Percentiles rank a stretch among this genome's conserved stretches.
phyloP scores from a whole-genome alignment of 371 early-diverging fungal genomes.

The Rhizopus arrhizus region DNA sequence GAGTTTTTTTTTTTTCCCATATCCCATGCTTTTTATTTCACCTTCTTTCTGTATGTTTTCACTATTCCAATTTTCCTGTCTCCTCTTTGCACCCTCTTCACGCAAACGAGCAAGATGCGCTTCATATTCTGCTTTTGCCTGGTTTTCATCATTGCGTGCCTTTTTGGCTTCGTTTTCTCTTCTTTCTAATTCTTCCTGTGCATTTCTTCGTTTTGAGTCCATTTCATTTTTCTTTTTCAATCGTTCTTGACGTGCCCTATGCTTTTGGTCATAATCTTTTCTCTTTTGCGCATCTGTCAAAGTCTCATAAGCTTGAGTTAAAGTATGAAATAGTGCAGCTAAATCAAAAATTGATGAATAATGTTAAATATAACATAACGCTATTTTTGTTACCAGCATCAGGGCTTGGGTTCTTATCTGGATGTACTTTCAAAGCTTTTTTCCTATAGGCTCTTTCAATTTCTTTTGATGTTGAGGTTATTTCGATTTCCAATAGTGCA shows the following conservation, averaged over 20 bases:
- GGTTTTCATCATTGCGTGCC: constrained; percentile 37
- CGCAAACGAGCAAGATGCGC: constrained; percentile 49
- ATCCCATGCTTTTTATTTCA: constrained; percentile 11
- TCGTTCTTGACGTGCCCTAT: constrained; percentile 45
- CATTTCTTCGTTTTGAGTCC: constrained; percentile 50
- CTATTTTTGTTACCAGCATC: constrained; percentile 48
- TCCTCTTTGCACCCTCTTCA: constrained; percentile 44
- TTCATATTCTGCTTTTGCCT: constrained; percentile 46
- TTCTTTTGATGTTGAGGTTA: constrained; percentile 57
- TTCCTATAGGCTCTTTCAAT: constrained; percentile 80
- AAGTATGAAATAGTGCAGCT: constrained; percentile 45
- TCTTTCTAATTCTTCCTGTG: constrained; percentile 48
- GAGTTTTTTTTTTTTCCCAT: neutral
- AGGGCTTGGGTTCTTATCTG: constrained; percentile 58
- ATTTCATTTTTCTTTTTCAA: constrained; percentile 49
- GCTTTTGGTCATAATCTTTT: constrained; percentile 43
- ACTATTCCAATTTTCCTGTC: constrained; percentile 42
- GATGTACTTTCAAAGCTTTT: constrained; percentile 49
- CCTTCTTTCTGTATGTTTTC: constrained; percentile 31
- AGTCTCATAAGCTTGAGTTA: constrained; percentile 42
- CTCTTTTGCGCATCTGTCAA: constrained; percentile 38
- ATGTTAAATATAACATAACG: neutral
- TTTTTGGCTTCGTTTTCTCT: constrained; percentile 46
- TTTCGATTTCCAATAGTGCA: constrained; percentile 69
- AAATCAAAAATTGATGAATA: neutral